Evolutionary conservation across 805 yeast genomes (phyloP).

Genomic region (Kodamaea sagamina): DNA sequence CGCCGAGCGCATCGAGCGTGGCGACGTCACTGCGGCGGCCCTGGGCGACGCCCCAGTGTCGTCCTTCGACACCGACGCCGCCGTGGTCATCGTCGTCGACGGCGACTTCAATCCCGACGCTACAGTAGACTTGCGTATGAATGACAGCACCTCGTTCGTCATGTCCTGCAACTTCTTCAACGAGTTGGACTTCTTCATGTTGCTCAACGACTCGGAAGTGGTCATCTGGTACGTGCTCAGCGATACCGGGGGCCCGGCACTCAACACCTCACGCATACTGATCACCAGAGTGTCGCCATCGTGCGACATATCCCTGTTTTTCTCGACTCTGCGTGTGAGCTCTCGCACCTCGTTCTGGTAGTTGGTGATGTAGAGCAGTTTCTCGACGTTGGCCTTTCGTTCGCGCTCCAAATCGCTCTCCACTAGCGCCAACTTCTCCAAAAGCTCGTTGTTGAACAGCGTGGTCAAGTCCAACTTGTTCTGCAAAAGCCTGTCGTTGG

Average conservation of each 20-base stretch:
- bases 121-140: constrained; percentile 16
- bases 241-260: constrained; percentile 27
- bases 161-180: constrained; percentile 34
- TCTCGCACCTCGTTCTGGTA: constrained; percentile 33
- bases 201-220: neutral
- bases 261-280: constrained; percentile 28
- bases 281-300: constrained; percentile 19
- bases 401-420: constrained; percentile 43
- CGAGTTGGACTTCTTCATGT: constrained; percentile 28
- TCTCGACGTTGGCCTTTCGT: constrained; percentile 24
- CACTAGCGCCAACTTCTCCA: constrained; percentile 44
- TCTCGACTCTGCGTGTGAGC: constrained; percentile 15
- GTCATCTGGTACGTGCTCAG: constrained; percentile 1
- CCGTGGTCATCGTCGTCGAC: constrained; percentile 23
- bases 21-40: constrained; percentile 12
- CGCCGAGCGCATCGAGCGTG: constrained; percentile 1
- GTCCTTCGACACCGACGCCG: constrained; percentile 6
- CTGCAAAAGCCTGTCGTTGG: constrained; percentile 38
- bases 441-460: constrained; percentile 43
- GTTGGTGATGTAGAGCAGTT: constrained; percentile 30
- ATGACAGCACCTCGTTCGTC: constrained; percentile 21
- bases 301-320: constrained; percentile 1
- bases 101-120: constrained; percentile 21
- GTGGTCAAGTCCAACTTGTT: constrained; percentile 35
- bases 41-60: constrained; percentile 12